Conservation (phyloP, 257 asterid genomes). For the Solanum boliviense region DNA sequence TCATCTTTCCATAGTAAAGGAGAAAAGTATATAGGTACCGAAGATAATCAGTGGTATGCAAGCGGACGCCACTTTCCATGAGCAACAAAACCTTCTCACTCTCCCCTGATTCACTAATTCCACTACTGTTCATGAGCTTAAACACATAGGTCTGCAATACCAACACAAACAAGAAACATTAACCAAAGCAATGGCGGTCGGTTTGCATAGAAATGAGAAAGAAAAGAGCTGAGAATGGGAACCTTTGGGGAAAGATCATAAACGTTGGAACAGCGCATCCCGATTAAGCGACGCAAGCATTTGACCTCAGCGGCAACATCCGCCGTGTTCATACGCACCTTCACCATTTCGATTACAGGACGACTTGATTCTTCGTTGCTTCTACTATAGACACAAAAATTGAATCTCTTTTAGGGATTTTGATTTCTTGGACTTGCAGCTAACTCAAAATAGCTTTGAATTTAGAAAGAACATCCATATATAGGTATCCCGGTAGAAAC, state of each 20-base stretch:
- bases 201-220: not conserved
- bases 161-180: not conserved
- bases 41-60: constrained; percentile 91
- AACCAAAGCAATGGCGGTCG: not conserved
- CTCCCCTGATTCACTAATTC: constrained; percentile 91
- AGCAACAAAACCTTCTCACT: constrained; percentile 88
- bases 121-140: constrained; percentile 95
- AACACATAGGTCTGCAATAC: constrained; percentile 80
- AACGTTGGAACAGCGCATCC: constrained; percentile 98
- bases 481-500: not conserved
- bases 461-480: not conserved
- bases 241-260: constrained; percentile 95
- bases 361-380: not conserved
- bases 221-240: not conserved
- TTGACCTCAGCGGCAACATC: constrained; percentile 99
- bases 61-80: constrained; percentile 94
- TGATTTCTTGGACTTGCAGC: not conserved
- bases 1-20: not conserved
- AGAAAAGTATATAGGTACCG: constrained; percentile 27
- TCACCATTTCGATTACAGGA: constrained; percentile 53
- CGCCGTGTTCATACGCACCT: constrained; percentile 98
- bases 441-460: not conserved
- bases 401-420: not conserved
- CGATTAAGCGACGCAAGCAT: constrained; percentile 85
- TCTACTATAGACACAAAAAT: not conserved